These are phyloP conservation scores for Cystofilobasidium capitatum DNA, from an alignment of 768 basidiomycete genomes.

Conservation along the genomic window DNA sequence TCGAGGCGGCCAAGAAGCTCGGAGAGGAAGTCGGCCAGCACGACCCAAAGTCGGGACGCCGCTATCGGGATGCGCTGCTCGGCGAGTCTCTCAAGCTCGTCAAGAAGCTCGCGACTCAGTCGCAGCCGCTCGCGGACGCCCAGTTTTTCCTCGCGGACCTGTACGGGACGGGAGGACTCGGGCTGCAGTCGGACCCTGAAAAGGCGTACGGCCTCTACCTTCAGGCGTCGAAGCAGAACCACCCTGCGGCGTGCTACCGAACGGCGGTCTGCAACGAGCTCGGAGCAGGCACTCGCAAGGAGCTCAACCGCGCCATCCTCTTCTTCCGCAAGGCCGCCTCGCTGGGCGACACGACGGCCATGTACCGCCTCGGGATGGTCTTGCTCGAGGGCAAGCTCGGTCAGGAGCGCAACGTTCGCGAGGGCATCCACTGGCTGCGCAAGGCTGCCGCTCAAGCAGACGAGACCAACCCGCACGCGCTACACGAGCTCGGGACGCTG, in stretches of 20 bases:
- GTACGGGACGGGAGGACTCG: conserved; percentile 87
- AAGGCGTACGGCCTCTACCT: conserved; percentile 94
- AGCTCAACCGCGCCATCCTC: conserved; percentile 76
- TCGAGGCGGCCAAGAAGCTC: conserved; percentile 77
- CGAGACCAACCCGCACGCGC: conserved; percentile 92
- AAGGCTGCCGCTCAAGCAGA: conserved; percentile 95
- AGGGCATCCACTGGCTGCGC: conserved; percentile 88
- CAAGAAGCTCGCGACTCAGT: conserved; percentile 82
- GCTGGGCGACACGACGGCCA: conserved; percentile 89
- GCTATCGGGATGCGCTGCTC: conserved; percentile 79
- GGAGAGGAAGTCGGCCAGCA: conserved; percentile 55
- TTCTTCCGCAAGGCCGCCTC: conserved; percentile 97
- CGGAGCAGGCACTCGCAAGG: conserved; percentile 85
- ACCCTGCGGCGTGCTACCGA: conserved; percentile 86
- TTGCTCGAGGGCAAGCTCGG: conserved; percentile 72
- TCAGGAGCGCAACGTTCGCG: conserved; percentile 74
- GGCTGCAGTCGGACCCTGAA: conserved; percentile 94
- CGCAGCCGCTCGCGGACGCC: conserved; percentile 81
- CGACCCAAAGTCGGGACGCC: conserved; percentile 61
- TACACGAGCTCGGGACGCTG: conserved; percentile 74
- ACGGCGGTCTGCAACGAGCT: conserved; percentile 99
- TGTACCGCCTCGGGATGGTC: conserved; percentile 99
- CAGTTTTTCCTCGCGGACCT: conserved; percentile 98
- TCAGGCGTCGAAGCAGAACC: conserved; percentile 94
- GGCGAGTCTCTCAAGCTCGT: conserved; percentile 84